Evolutionary conservation across 2,329 filamentous ascomycete genomes (phyloP), one percentile per base, ranked within the genome.

Genomic region (Hymenoscyphus occultus): DNA sequence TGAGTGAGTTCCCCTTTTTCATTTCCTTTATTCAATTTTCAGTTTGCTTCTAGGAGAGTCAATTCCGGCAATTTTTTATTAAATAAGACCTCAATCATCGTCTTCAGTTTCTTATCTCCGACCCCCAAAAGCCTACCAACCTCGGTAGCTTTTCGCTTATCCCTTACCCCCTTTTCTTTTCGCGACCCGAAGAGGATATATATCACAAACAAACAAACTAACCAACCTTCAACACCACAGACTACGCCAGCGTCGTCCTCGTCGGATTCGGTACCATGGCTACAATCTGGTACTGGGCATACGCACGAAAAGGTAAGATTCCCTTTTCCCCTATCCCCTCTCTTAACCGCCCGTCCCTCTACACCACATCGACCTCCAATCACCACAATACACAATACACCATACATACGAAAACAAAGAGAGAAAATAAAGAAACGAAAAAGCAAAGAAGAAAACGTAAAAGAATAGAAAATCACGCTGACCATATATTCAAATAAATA

Each of bases 181-280:
- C 6, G 16, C 12, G 16, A 35, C 31, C 28, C 31, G n/a, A 39
- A 57, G 35, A 35, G 12, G 0, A 39, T 28, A 3, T 3, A 28
- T 28, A 28, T 28, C 28, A 57, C 7, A 28, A 32, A 19, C 54
- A 35, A n/a, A 57, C 13, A 16, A 14, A 51, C 54, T 57, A 39
- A 57, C 54, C 3, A 10, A 51, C 22, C 19, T 35, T 6, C 19
- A 16, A 16, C 39, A 56, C 28, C 28, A 60, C n/a, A 60, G 59
- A 74, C 65, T 74, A 74, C 69, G 70, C 73, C 0, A 71, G 66
- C 54, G 84, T 86, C 0, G 84, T 88, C 2, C 82, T 87, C 67
- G 78, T 83, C 7, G 76, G 81, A 56, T 86, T 88, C 66, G 79
- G 79, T 63, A 77, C 77, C 32, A 81, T 85, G 16, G 81, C 80